These are phyloP conservation scores for Hamamelis virginiana DNA, from an alignment of 164 flowering plant genomes.

Conservation along the genomic window DNA sequence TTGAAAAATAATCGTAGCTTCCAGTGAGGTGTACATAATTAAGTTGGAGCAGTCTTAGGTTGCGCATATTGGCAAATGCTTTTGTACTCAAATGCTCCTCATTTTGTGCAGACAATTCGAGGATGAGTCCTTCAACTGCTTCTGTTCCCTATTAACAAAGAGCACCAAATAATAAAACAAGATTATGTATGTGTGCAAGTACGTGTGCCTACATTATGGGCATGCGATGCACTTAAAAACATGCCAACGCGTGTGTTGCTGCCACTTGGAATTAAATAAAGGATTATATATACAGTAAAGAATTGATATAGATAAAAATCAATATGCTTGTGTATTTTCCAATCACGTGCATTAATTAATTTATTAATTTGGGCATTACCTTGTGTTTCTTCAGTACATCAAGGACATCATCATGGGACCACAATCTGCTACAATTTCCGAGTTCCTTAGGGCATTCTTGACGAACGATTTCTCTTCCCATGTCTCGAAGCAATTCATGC, in stretches of 20 bases:
- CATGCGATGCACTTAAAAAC: no score
- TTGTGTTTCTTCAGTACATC: not conserved
- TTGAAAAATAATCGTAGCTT: not conserved
- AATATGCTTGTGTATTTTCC: no score
- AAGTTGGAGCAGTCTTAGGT: slow-evolving; percentile 17
- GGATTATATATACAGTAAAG: no score
- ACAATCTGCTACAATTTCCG: slow-evolving; percentile 10
- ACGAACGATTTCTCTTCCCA: slow-evolving; percentile 2
- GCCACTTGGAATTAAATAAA: no score
- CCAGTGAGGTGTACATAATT: not conserved
- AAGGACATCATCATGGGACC: not conserved
- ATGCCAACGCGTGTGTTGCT: no score
- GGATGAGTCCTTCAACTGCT: not conserved
- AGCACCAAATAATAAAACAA: not conserved
- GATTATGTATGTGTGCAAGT: no score
- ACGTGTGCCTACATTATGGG: no score
- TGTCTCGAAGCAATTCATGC: slow-evolving; percentile 6
- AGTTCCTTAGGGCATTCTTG: not conserved
- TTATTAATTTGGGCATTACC: not conserved
- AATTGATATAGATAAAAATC: no score
- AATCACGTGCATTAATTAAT: no score
- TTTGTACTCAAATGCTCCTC: not conserved
- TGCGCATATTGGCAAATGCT: slow-evolving; percentile 12
- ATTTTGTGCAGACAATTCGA: not conserved
- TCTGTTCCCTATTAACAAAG: slow-evolving; percentile 3